phyloP scores from a whole-genome alignment of 305 asterid genomes.

The Caryopteris hybrid region DNA sequence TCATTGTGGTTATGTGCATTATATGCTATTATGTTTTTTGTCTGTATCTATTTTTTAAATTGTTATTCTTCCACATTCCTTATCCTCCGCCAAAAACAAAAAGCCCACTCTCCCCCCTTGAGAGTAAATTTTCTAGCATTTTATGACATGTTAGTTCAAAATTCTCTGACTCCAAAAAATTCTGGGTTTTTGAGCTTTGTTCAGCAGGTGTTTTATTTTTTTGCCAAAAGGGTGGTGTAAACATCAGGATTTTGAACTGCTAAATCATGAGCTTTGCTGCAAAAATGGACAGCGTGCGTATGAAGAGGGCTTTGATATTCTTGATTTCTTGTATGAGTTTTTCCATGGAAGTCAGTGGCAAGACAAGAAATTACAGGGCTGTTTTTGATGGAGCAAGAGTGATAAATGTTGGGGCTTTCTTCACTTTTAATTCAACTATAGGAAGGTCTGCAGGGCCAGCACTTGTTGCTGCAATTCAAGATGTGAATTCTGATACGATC shows the following conservation, averaged over 20 bases:
- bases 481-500: conserved; percentile 53
- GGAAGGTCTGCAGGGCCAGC: conserved; percentile 78
- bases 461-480: conserved; percentile 57
- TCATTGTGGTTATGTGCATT: not conserved
- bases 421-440: conserved; percentile 58
- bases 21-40: conserved; percentile 12
- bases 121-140: not conserved
- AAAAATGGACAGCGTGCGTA: conserved; percentile 4
- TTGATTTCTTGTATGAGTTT: conserved; percentile 29
- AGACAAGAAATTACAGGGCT: conserved; percentile 26
- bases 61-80: not conserved
- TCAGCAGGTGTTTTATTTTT: conserved; percentile 17
- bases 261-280: not conserved
- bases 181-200: conserved; percentile 15
- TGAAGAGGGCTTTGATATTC: conserved; percentile 19
- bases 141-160: not conserved
- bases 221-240: conserved; percentile 18
- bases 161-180: conserved; percentile 8
- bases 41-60: not conserved
- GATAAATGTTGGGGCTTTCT: conserved; percentile 70
- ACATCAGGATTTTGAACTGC: conserved; percentile 8
- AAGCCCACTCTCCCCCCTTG: not conserved
- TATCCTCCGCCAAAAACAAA: not conserved
- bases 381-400: conserved; percentile 28
- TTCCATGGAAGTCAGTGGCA: conserved; percentile 29